A percentile compares a stretch with the other conserved stretches of the same genome.
These are phyloP conservation scores for Psilocybe subaeruginosa DNA, from an alignment of 768 basidiomycete genomes.

Conservation along the genomic window DNA sequence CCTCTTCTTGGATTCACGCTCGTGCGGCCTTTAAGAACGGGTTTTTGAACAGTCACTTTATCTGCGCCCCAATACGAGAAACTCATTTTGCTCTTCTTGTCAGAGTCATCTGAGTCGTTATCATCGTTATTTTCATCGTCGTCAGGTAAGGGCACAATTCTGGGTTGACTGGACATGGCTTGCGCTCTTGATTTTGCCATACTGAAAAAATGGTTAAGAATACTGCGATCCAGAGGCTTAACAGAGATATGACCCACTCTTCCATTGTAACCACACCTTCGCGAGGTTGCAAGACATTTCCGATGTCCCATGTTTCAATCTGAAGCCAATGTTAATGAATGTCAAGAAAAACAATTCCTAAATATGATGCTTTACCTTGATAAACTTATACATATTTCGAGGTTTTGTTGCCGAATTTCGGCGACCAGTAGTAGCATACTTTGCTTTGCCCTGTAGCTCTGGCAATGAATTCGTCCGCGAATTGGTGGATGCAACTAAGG, in stretches of 20 bases:
- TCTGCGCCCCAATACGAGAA: slow-evolving; percentile 95
- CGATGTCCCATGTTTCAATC: slow-evolving; percentile 90
- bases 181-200: slow-evolving; percentile 73
- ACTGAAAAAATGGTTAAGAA: slow-evolving; percentile 35
- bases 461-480: slow-evolving; percentile 77
- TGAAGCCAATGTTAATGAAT: slow-evolving; percentile 26
- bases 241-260: slow-evolving; percentile 60
- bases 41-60: slow-evolving; percentile 86
- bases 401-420: slow-evolving; percentile 79
- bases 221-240: slow-evolving; percentile 7
- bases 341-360: background rate
- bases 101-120: slow-evolving; percentile 80
- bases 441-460: slow-evolving; percentile 82
- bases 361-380: slow-evolving; percentile 59
- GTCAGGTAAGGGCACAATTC: slow-evolving; percentile 69
- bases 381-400: slow-evolving; percentile 90
- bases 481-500: slow-evolving; percentile 68
- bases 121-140: slow-evolving; percentile 61
- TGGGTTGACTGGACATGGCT: slow-evolving; percentile 59
- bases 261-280: slow-evolving; percentile 89
- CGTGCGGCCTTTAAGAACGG: slow-evolving; percentile 54
- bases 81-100: slow-evolving; percentile 91
- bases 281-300: slow-evolving; percentile 71
- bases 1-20: slow-evolving; percentile 45
- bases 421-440: slow-evolving; percentile 82